Conservation (phyloP, 306 rosid genomes). For the Hippophae rhamnoides region DNA sequence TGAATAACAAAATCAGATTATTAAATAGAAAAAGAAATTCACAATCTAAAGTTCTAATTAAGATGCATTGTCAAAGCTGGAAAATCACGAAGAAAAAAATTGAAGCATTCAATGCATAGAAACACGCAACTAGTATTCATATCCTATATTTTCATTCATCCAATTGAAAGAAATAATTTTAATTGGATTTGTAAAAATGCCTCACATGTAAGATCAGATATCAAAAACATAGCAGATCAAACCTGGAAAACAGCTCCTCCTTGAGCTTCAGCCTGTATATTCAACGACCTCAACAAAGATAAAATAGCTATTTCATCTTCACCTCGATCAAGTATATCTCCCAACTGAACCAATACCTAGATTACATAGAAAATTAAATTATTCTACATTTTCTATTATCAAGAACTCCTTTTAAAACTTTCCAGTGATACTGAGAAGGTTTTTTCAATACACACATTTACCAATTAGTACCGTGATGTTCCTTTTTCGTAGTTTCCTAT, state of each 20-base stretch:
- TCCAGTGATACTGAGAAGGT: too few species aligned
- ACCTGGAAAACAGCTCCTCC: conserved; percentile 99
- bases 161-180: background rate
- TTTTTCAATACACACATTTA: too few species aligned
- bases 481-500: too few species aligned
- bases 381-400: background rate
- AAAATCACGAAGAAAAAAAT: conserved; percentile 6
- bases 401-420: background rate
- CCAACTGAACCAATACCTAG: conserved; percentile 87
- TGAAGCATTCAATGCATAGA: background rate
- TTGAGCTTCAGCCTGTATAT: conserved; percentile 64
- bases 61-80: background rate
- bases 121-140: background rate
- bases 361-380: background rate
- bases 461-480: too few species aligned
- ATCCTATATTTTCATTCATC: background rate
- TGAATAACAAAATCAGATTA: conserved; percentile 1
- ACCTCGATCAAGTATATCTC: conserved; percentile 93
- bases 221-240: conserved; percentile 11
- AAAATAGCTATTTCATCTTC: conserved; percentile 91
- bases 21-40: background rate
- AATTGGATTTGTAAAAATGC: background rate
- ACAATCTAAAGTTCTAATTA: background rate
- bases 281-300: conserved; percentile 75
- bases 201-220: background rate